A percentile compares a stretch with the other conserved stretches of the same genome.
Evolutionary conservation across 192 early-diverging fungal genomes (phyloP).

Genomic region (Coemansia sp.): DNA sequence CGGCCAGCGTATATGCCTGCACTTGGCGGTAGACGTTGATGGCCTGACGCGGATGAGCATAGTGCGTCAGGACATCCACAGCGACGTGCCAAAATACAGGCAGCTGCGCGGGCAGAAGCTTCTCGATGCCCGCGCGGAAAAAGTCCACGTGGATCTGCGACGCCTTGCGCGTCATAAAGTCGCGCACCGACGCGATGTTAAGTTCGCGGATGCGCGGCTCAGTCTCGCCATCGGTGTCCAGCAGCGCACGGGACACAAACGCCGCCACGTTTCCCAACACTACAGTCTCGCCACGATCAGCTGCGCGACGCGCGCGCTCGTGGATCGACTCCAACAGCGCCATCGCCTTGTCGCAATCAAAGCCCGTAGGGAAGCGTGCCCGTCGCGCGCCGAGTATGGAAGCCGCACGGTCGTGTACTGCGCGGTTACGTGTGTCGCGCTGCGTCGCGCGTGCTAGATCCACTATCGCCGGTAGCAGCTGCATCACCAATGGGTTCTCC

Average conservation of each 20-base stretch:
- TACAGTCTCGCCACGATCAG: conserved; percentile 53
- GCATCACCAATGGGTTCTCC: conserved; percentile 67
- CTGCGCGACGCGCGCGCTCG: conserved; percentile 68
- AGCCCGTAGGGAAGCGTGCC: conserved; percentile 60
- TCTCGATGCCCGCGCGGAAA: conserved; percentile 46
- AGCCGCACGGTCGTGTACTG: conserved; percentile 68
- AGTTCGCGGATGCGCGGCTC: conserved; percentile 41
- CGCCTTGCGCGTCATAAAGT: conserved; percentile 76
- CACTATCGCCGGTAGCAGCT: conserved; percentile 69
- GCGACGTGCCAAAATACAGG: conserved; percentile 66
- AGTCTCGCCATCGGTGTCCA: conserved; percentile 35
- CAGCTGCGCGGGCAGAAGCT: conserved; percentile 31
- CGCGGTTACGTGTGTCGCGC: conserved; percentile 58
- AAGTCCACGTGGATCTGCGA: conserved; percentile 67
- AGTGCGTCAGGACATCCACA: conserved; percentile 53
- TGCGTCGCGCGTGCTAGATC: conserved; percentile 58
- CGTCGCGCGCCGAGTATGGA: conserved; percentile 64
- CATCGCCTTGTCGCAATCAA: conserved; percentile 58
- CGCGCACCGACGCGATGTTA: conserved; percentile 60
- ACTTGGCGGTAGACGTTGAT: conserved; percentile 67
- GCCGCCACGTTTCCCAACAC: conserved; percentile 60
- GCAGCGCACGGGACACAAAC: conserved; percentile 58
- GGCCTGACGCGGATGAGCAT: conserved; percentile 52
- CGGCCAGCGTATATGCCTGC: conserved; percentile 57
- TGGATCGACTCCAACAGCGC: conserved; percentile 67